Conservation (phyloP, 148 eudicot genomes). For the Vaccinium myrtillus region DNA sequence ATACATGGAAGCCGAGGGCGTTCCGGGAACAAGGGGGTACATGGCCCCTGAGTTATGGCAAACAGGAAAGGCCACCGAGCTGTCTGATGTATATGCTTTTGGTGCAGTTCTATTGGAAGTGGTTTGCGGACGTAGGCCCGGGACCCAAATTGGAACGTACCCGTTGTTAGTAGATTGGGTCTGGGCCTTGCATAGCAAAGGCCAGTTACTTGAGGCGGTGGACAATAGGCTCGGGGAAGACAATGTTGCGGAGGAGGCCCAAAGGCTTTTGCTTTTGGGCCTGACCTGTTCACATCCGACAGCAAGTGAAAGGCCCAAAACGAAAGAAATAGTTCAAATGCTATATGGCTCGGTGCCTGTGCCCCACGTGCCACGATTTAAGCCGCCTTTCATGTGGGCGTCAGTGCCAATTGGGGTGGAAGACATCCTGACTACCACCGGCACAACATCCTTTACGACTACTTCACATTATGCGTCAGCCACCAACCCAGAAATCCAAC, state of each 20-base stretch:
- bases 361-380: slow-evolving; percentile 66
- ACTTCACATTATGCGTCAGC: slow-evolving; percentile 19
- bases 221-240: slow-evolving; percentile 52
- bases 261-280: slow-evolving; percentile 56
- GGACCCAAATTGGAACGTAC: slow-evolving; percentile 43
- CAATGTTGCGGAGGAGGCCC: slow-evolving; percentile 51
- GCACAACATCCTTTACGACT: slow-evolving; percentile 21
- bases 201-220: slow-evolving; percentile 49
- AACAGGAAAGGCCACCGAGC: slow-evolving; percentile 74
- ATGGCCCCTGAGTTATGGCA: slow-evolving; percentile 88
- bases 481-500: slow-evolving; percentile 14
- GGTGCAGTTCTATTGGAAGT: slow-evolving; percentile 46
- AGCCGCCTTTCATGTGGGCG: slow-evolving; percentile 79
- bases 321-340: slow-evolving; percentile 53
- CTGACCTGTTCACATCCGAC: slow-evolving; percentile 75
- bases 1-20: slow-evolving; percentile 66
- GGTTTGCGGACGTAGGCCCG: slow-evolving; percentile 62
- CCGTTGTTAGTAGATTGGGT: slow-evolving; percentile 75
- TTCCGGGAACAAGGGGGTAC: slow-evolving; percentile 78
- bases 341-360: slow-evolving; percentile 48
- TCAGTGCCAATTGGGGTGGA: slow-evolving; percentile 37
- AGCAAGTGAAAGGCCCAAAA: slow-evolving; percentile 57
- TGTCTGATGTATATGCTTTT: slow-evolving; percentile 11
- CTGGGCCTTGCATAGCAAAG: slow-evolving; percentile 70
- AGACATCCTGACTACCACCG: slow-evolving; percentile 26